Conservation (phyloP, 257 asterid species). For the Solanum pimpinellifolium region DNA sequence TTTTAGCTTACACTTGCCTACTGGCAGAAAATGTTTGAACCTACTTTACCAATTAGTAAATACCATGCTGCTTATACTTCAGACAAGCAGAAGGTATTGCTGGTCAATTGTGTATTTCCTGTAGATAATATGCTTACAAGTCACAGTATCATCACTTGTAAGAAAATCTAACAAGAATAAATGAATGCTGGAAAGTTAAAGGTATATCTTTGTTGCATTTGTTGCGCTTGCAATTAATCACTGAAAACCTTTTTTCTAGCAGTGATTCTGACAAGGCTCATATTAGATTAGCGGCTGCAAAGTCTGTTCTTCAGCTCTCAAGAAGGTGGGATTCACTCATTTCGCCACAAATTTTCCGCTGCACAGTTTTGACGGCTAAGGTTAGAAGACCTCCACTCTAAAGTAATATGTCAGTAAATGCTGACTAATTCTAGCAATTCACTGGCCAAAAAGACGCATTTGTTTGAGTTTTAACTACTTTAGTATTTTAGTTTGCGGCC, state of each 20-base stretch:
- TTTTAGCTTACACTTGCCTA: not conserved
- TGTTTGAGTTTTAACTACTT: not conserved
- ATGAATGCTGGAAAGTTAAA: not conserved
- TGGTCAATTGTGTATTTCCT: not conserved
- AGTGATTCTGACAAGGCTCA: conserved; percentile 46
- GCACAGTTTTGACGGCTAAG: conserved; percentile 58
- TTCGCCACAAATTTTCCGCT: conserved; percentile 56
- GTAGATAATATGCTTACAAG: not conserved
- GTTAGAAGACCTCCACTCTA: conserved; percentile 21
- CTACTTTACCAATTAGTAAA: not conserved
- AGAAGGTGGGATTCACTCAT: conserved; percentile 92
- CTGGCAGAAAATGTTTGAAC: not conserved
- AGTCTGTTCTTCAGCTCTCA: conserved; percentile 72
- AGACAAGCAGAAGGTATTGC: not conserved
- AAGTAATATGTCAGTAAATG: not conserved
- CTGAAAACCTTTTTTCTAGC: conserved; percentile 6
- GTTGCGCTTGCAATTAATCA: not conserved
- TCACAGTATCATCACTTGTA: not conserved
- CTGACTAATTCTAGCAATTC: not conserved
- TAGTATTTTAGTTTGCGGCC: not conserved
- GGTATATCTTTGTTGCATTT: not conserved
- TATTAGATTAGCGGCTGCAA: conserved; percentile 79
- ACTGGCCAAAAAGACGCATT: not conserved
- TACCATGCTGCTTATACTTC: not conserved
- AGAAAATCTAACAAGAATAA: not conserved